Evolutionary conservation across 495 filamentous ascomycete genomes (phyloP).

Genomic region (Aspergillus indologenus): DNA sequence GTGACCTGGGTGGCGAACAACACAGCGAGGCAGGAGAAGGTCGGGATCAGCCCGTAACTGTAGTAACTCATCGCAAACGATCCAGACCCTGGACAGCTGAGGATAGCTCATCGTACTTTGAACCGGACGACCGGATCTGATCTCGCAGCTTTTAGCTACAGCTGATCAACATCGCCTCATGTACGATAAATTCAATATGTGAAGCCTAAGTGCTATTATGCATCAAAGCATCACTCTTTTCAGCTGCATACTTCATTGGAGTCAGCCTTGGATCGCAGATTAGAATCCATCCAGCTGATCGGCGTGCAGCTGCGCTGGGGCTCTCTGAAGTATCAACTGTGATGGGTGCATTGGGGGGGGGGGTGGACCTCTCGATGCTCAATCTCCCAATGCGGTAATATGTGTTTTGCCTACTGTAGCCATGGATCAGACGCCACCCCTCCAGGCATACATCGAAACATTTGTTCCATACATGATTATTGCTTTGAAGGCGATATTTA

Average conservation of each 20-base stretch:
- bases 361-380: background rate
- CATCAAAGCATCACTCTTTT: background rate
- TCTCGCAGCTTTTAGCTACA: slow-evolving; percentile 6
- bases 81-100: background rate
- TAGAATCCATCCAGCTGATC: background rate
- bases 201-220: background rate
- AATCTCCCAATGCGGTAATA: background rate
- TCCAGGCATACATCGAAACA: background rate
- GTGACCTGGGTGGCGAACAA: background rate
- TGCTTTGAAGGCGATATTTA: background rate
- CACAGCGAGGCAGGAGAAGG: background rate
- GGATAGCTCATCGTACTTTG: background rate
- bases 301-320: background rate
- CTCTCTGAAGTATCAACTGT: background rate
- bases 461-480: background rate
- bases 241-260: background rate
- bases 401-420: background rate
- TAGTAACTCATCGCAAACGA: background rate
- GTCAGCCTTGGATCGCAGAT: background rate
- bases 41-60: background rate
- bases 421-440: background rate
- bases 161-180: slow-evolving; percentile 5
- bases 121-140: slow-evolving; percentile 5
- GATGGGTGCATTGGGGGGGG: background rate
- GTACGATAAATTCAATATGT: slow-evolving; percentile 1